phyloP scores from a whole-genome alignment of 2,329 filamentous ascomycete genomes.

The Colletotrichum sojae region DNA sequence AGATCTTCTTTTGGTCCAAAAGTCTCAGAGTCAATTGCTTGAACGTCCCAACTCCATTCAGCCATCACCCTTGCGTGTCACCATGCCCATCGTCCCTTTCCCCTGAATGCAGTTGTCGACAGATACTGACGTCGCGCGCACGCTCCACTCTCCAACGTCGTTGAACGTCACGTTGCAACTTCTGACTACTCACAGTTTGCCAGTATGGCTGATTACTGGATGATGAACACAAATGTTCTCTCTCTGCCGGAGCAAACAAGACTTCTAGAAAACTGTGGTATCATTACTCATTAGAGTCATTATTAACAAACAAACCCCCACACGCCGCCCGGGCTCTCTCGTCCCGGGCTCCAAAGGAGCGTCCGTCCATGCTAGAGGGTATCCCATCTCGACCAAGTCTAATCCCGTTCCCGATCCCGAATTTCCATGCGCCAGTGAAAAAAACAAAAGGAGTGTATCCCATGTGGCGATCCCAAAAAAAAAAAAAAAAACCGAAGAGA shows the following conservation, averaged over 20 bases:
- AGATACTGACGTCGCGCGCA: background rate
- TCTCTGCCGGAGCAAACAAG: background rate
- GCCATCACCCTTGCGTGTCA: constrained; percentile 14
- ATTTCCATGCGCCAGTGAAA: constrained; percentile 23
- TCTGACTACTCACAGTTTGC: background rate
- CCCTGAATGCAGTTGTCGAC: constrained; percentile 1
- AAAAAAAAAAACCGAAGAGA: background rate
- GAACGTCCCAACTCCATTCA: background rate
- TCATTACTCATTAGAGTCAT: constrained; percentile 42
- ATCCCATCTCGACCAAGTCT: constrained; percentile 36
- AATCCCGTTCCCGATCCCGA: constrained; percentile 10
- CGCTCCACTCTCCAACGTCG: background rate
- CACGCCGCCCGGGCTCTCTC: constrained; percentile 23
- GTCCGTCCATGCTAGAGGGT: constrained; percentile 34
- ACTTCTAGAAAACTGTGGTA: constrained; percentile 32
- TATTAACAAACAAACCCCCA: constrained; percentile 34
- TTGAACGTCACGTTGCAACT: constrained; percentile 10
- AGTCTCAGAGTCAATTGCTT: background rate
- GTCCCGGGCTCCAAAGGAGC: constrained; percentile 18
- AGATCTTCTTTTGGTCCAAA: constrained; percentile 29
- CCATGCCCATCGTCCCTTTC: background rate
- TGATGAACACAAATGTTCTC: background rate
- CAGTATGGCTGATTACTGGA: no score
- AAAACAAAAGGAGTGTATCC: constrained; percentile 15
- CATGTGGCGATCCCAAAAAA: constrained; percentile 7